Evolutionary conservation across 805 yeast genomes (phyloP).

Genomic region (Kregervanrija pseudodelftensis): DNA sequence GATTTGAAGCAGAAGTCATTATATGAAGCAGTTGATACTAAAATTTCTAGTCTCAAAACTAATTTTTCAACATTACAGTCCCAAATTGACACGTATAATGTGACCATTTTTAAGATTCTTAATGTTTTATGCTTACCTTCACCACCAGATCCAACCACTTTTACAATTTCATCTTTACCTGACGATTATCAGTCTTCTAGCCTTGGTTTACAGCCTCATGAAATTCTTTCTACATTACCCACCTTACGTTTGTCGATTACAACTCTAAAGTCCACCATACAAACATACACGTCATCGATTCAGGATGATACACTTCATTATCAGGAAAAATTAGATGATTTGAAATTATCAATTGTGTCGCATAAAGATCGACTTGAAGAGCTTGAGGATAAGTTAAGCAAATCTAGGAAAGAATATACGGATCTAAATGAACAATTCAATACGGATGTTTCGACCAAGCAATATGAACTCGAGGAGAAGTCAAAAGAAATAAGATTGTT

Average conservation of each 20-base stretch:
- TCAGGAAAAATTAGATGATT: constrained; percentile 52
- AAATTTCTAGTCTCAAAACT: constrained; percentile 42
- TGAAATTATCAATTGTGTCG: constrained; percentile 49
- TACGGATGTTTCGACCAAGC: constrained; percentile 13
- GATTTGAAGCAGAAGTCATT: constrained; percentile 37
- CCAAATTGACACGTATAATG: constrained; percentile 50
- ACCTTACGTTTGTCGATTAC: constrained; percentile 24
- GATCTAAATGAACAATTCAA: constrained; percentile 14
- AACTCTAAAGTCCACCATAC: constrained; percentile 30
- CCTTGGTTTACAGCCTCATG: constrained; percentile 40
- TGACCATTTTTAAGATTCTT: constrained; percentile 42
- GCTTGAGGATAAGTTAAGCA: constrained; percentile 43
- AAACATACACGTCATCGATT: constrained; percentile 14
- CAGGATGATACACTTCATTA: constrained; percentile 53
- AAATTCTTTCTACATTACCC: constrained; percentile 29
- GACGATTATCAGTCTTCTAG: constrained; percentile 32
- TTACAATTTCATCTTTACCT: constrained; percentile 19
- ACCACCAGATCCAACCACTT: constrained; percentile 14
- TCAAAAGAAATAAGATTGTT: constrained; percentile 12
- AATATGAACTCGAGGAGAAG: constrained; percentile 13
- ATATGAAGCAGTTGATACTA: constrained; percentile 38
- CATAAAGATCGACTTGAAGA: constrained; percentile 50
- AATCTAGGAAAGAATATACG: constrained; percentile 9
- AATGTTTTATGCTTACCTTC: constrained; percentile 14
- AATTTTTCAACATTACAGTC: constrained; percentile 45